Evolutionary conservation across 495 filamentous ascomycete species (phyloP).

Genomic region (Hyaloscypha bicolor): DNA sequence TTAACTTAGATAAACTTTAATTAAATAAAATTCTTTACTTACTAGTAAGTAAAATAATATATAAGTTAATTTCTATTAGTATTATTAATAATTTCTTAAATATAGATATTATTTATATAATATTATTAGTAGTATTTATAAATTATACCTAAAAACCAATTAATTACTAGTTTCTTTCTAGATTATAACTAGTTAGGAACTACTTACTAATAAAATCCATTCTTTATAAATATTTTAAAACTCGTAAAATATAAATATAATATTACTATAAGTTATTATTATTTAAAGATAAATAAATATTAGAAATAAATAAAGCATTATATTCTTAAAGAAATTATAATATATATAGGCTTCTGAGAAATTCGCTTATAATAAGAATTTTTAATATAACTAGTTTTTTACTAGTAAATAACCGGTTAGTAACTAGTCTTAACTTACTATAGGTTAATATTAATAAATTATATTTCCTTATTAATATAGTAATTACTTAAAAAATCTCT

Average conservation of each 20-base stretch:
- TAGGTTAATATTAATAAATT: neutral
- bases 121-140: neutral
- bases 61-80: neutral
- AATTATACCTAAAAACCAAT: neutral
- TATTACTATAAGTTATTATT: slow-evolving; percentile 4
- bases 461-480: neutral
- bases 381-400: neutral
- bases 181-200: neutral
- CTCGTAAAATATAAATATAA: neutral
- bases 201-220: neutral
- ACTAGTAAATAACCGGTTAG: neutral
- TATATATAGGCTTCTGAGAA: neutral
- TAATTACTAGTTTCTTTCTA: neutral
- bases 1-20: slow-evolving; percentile 4
- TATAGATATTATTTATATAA: neutral
- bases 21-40: neutral
- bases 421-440: neutral
- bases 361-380: neutral
- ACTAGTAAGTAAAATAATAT: neutral
- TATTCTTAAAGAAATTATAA: neutral
- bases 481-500: neutral
- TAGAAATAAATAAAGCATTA: neutral
- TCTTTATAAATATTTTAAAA: neutral
- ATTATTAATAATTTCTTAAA: neutral
- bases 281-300: slow-evolving; percentile 4